Base-by-base conservation (phyloP, 106 monocot species). In the Alisma plantagoaquatica region DNA sequence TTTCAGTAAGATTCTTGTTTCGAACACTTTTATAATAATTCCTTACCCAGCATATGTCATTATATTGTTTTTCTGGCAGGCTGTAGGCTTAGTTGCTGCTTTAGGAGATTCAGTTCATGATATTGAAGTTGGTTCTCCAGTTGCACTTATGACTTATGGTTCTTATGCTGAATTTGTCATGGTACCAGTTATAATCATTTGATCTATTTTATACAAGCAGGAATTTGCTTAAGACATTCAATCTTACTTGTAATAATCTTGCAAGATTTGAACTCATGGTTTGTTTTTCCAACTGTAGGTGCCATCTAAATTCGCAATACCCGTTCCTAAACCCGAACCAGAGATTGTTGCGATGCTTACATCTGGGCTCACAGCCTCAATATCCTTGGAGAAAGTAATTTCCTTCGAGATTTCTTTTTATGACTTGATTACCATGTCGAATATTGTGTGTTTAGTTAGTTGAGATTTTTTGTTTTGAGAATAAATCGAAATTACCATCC, bases 291-390 rank as follows among this genome's bases (percentile, higher is more conserved):
- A 43, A 30, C 58, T 65, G 10, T 48, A 98, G 96, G 76, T 89
- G 73, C 78, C 75, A 46, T 84, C 78, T 46, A 84, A 77, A 54
- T 76, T 67, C 74, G 70, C 85, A 27, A 75, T 98, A 73, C 88
- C 89, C 64, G 76, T 98, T 7, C 75, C 89, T 25, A 89, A 74
- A 55, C 96, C 89, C 66, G 96, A 85, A 31, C 78, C 96, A 4
- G 96, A 89, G 66, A 81, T 89, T 53, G 70, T 98, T 11, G 84
- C 84, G 10, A 98, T 98, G 81, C 88, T 98, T 41, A 85, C 96
- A 53, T 98, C 96, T 70, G 96, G 96, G 54, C 66, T 98, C 68
- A 98, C 96, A 35, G 96, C 96, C 59, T 98, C 88, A 54, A 85
- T 98, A 74, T 63, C 84, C 64, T 67, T 98, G 59, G 84, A 98